Conservation (phyloP, 257 asterid species). For the Eucommia ulmoides region DNA sequence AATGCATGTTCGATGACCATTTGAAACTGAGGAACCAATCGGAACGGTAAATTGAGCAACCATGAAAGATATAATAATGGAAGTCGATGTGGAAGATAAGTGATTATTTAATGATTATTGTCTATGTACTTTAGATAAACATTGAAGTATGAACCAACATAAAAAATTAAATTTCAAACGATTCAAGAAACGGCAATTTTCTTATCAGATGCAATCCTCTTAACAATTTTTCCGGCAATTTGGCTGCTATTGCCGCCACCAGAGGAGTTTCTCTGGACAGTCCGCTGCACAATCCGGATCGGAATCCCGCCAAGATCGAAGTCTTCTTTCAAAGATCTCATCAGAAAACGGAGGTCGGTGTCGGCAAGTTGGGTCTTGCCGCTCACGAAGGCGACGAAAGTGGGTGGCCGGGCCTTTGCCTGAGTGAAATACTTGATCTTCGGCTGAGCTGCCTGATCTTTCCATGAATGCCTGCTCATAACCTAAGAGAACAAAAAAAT, state of each 20-base stretch:
- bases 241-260: conserved; percentile 18
- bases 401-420: conserved; percentile 98
- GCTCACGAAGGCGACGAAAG: conserved; percentile 78
- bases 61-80: too few species aligned
- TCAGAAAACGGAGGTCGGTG: conserved; percentile 73
- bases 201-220: conserved; percentile 49
- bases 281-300: conserved; percentile 70
- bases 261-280: conserved; percentile 21
- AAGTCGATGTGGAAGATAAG: too few species aligned
- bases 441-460: conserved; percentile 85
- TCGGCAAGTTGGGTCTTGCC: conserved; percentile 59
- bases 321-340: conserved; percentile 77
- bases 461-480: conserved; percentile 97
- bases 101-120: too few species aligned
- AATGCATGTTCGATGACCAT: too few species aligned
- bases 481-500: conserved; percentile 29
- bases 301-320: conserved; percentile 93
- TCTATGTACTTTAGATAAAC: too few species aligned
- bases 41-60: too few species aligned
- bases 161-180: neutral
- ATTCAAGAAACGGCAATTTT: conserved; percentile 22
- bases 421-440: conserved; percentile 93
- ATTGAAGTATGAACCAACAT: neutral
- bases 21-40: too few species aligned
- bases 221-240: conserved; percentile 18